Conservation (phyloP, 441 rosid genomes). For the Erodium moschatum region DNA sequence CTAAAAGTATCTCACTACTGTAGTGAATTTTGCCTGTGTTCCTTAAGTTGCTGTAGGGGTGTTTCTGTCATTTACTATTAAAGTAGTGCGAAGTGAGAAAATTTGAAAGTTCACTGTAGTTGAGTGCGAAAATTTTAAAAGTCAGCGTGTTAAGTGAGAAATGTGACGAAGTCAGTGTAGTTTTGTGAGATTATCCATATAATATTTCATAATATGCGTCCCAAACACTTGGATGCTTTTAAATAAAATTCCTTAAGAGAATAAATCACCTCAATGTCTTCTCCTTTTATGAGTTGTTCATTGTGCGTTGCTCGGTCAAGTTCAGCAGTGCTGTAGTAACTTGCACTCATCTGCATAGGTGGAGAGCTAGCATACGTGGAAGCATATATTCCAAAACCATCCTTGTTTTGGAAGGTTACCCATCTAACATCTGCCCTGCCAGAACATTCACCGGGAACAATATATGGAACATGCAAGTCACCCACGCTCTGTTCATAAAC, state of each 20-base stretch:
- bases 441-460: conserved; percentile 74
- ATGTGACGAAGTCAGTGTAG: too few relatives aligned
- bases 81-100: too few relatives aligned
- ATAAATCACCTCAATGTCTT: conserved; percentile 61
- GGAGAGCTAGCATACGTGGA: conserved; percentile 65
- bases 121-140: too few relatives aligned
- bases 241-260: neutral
- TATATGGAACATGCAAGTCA: conserved; percentile 88
- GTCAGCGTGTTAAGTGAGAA: too few relatives aligned
- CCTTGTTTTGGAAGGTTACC: conserved; percentile 64
- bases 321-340: conserved; percentile 59
- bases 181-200: too few relatives aligned
- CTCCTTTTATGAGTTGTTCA: conserved; percentile 63
- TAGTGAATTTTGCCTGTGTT: too few relatives aligned
- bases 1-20: too few relatives aligned
- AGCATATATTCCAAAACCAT: conserved; percentile 74
- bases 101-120: too few relatives aligned
- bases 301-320: conserved; percentile 67
- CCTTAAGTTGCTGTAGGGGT: too few relatives aligned
- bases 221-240: neutral
- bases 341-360: conserved; percentile 90
- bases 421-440: conserved; percentile 95
- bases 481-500: conserved; percentile 50
- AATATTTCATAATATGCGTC: too few relatives aligned
- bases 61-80: too few relatives aligned